Conservation (phyloP, 345 rosid species). For the Populus euphratica region DNA sequence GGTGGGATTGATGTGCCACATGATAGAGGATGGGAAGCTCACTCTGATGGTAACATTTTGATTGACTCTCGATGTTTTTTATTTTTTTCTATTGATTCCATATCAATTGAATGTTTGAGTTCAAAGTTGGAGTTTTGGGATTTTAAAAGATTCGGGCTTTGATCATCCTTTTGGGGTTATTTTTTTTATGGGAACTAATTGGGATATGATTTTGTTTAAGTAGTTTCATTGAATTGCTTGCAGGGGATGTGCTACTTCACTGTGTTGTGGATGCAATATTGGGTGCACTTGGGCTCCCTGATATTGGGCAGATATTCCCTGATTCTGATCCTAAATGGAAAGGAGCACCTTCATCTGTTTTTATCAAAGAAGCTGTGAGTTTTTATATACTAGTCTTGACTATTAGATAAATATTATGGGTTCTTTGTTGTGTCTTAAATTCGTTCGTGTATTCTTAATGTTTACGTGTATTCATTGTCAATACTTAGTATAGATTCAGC, state of each 20-base stretch:
- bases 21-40: conserved; percentile 98
- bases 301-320: conserved; percentile 96
- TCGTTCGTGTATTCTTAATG: neutral
- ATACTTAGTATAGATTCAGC: neutral
- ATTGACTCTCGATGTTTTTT: neutral
- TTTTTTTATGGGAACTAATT: neutral
- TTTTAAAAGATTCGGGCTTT: neutral
- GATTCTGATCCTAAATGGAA: conserved; percentile 95
- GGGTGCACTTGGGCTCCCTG: conserved; percentile 96
- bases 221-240: conserved; percentile 12
- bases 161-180: neutral
- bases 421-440: neutral
- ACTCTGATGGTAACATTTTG: conserved; percentile 74
- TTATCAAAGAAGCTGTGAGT: conserved; percentile 94
- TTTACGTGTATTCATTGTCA: neutral
- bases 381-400: neutral
- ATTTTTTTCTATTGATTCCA: neutral
- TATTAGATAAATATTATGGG: neutral
- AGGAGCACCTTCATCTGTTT: conserved; percentile 90
- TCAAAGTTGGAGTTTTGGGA: neutral
- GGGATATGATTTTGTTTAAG: neutral
- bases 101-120: neutral
- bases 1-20: conserved; percentile 93
- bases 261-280: conserved; percentile 97
- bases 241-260: conserved; percentile 96